phyloP scores from a whole-genome alignment of 768 basidiomycete genomes.

The Naganishia randhawae region DNA sequence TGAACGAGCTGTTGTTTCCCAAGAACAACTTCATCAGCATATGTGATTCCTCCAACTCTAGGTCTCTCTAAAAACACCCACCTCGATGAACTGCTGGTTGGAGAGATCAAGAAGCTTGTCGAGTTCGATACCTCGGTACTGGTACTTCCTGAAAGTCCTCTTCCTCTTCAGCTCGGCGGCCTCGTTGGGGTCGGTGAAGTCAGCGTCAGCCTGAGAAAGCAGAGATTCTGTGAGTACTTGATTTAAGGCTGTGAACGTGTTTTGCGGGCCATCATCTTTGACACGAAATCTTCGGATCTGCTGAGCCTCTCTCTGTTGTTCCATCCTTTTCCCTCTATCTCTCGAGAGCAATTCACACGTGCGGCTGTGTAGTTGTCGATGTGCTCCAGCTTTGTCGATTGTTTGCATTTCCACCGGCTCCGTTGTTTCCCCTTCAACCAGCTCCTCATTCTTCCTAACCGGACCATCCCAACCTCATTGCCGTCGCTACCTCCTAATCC shows the following conservation, averaged over 20 bases:
- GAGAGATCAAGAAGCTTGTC: constrained; percentile 94
- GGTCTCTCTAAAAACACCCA: constrained; percentile 53
- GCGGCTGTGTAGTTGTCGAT: no score
- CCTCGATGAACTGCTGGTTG: constrained; percentile 73
- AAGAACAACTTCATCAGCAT: not conserved
- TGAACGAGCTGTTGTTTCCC: constrained; percentile 81
- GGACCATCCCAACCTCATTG: no score
- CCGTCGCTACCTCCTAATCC: no score
- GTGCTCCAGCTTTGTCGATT: no score
- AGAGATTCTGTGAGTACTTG: not conserved
- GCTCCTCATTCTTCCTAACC: no score
- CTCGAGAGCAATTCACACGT: no score
- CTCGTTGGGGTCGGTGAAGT: constrained; percentile 81
- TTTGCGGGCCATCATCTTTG: no score
- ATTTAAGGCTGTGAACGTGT: not conserved
- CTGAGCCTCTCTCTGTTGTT: no score
- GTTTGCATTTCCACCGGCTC: no score
- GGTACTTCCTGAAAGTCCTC: constrained; percentile 97
- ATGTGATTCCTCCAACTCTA: not conserved
- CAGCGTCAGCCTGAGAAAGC: constrained; percentile 65
- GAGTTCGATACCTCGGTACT: constrained; percentile 96
- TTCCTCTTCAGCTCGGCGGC: constrained; percentile 98
- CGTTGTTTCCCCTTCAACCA: no score
- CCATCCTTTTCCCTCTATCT: no score
- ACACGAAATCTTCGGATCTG: no score